Percentiles rank a stretch among this genome's conserved stretches.
Conservation (phyloP, 2,329 filamentous ascomycete genomes). For the Fusarium sp. region DNA sequence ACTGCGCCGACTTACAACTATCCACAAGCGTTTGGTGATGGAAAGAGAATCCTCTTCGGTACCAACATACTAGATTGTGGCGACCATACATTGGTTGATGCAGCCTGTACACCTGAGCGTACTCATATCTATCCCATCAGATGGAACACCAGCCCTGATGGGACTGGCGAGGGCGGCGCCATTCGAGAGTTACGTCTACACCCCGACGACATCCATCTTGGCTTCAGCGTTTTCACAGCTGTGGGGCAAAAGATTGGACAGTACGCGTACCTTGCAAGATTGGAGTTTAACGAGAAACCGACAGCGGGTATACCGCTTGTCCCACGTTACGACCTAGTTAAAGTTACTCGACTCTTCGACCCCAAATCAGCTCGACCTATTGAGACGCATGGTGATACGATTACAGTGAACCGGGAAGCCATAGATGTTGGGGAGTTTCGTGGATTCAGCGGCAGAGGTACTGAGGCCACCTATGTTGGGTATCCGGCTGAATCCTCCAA, state of each 20-base stretch:
- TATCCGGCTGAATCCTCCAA: conserved; percentile 56
- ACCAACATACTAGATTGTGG: conserved; percentile 54
- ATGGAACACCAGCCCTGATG: conserved; percentile 41
- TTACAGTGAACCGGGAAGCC: not conserved
- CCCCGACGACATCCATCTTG: conserved; percentile 58
- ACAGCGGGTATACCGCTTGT: conserved; percentile 44
- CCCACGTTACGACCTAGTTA: conserved; percentile 54
- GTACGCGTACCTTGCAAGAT: conserved; percentile 51
- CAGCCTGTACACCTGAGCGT: not conserved
- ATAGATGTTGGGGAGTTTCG: conserved; percentile 55
- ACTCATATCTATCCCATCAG: conserved; percentile 5
- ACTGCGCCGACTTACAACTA: conserved; percentile 48
- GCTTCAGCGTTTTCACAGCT: conserved; percentile 53
- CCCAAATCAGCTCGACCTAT: conserved; percentile 18
- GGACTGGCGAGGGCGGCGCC: conserved; percentile 45
- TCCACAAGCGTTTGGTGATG: conserved; percentile 56
- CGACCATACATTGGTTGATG: conserved; percentile 45
- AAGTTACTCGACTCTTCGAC: conserved; percentile 52
- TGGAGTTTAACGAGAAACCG: conserved; percentile 54
- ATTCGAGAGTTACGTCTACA: conserved; percentile 59
- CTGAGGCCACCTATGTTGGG: conserved; percentile 56
- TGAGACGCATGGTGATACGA: not conserved
- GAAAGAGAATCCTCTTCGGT: conserved; percentile 50
- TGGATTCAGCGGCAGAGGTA: conserved; percentile 56
- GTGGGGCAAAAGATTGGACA: conserved; percentile 26